Evolutionary conservation across 495 filamentous ascomycete genomes (phyloP).

Genomic region (Penicillium steckii): DNA sequence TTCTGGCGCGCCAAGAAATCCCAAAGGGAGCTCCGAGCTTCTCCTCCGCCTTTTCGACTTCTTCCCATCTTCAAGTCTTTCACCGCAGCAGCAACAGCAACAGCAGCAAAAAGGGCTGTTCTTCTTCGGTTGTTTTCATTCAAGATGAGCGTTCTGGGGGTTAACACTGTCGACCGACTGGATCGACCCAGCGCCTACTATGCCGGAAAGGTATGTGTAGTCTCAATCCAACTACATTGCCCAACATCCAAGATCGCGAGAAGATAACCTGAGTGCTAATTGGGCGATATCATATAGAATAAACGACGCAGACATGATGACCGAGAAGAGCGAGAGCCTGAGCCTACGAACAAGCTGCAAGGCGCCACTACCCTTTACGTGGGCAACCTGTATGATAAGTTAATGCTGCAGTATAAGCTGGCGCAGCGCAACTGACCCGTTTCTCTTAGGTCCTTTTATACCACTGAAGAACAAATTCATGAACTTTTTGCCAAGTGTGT

Average conservation of each 20-base stretch:
- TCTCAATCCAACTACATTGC: too few relatives aligned
- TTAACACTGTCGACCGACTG: constrained; percentile 77
- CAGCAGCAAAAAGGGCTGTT: too few relatives aligned
- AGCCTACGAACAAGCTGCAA: constrained; percentile 70
- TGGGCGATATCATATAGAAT: constrained; percentile 47
- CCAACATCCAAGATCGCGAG: background rate
- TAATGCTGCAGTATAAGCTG: background rate
- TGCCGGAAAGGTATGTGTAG: constrained; percentile 63
- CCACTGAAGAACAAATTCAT: constrained; percentile 98
- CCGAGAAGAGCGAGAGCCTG: constrained; percentile 52
- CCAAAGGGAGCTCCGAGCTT: constrained; percentile 24
- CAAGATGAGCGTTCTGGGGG: constrained; percentile 20
- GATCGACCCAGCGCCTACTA: constrained; percentile 91
- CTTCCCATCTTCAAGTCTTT: background rate
- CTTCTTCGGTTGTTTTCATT: too few relatives aligned
- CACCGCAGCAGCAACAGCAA: too few relatives aligned
- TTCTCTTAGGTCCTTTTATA: constrained; percentile 87
- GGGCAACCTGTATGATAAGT: constrained; percentile 77
- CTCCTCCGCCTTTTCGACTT: constrained; percentile 6
- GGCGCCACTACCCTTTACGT: constrained; percentile 96
- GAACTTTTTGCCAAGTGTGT: constrained; percentile 87
- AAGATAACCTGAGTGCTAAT: constrained; percentile 10
- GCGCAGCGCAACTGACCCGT: constrained; percentile 28
- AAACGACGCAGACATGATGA: constrained; percentile 61
- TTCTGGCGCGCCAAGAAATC: constrained; percentile 26